These are phyloP conservation scores for Aspergillus sp. DNA, from an alignment of 2,329 filamentous ascomycete genomes.

Conservation along the genomic window DNA sequence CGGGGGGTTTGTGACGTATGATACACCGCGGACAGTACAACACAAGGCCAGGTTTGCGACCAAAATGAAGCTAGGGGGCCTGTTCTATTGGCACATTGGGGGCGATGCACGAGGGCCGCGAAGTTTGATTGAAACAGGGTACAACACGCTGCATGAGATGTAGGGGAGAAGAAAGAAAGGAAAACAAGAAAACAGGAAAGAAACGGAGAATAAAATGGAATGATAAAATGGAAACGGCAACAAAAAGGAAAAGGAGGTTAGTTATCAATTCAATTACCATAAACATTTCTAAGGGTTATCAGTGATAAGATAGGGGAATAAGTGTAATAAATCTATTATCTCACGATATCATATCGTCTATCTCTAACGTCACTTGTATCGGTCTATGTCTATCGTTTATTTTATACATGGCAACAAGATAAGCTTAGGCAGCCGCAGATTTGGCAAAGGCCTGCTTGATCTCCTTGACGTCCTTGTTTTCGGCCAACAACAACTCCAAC, in stretches of 20 bases:
- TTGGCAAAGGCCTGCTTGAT: constrained; percentile 5
- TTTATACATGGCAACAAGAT: too few relatives aligned
- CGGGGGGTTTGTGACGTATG: constrained; percentile 74
- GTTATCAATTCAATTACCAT: too few relatives aligned
- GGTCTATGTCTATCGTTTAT: too few relatives aligned
- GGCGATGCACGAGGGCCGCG: constrained; percentile 57
- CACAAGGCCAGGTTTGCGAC: constrained; percentile 71
- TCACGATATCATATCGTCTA: neutral
- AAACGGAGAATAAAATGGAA: too few relatives aligned
- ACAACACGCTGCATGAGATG: constrained; percentile 48
- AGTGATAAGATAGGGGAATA: too few relatives aligned
- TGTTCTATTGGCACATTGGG: constrained; percentile 81
- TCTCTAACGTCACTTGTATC: neutral
- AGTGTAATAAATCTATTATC: too few relatives aligned
- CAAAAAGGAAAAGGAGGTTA: too few relatives aligned
- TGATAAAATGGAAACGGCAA: too few relatives aligned
- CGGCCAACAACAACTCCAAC: constrained; percentile 8
- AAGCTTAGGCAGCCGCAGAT: constrained; percentile 4
- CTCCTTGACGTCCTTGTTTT: constrained; percentile 6
- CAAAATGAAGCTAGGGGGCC: constrained; percentile 64
- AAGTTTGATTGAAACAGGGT: constrained; percentile 59
- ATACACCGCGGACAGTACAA: constrained; percentile 70
- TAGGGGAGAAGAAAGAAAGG: constrained; percentile 5
- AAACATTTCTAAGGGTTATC: too few relatives aligned
- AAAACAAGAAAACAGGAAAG: too few relatives aligned